phyloP scores from a whole-genome alignment of 78 protist genomes.

The Monosiga brevicollis region DNA sequence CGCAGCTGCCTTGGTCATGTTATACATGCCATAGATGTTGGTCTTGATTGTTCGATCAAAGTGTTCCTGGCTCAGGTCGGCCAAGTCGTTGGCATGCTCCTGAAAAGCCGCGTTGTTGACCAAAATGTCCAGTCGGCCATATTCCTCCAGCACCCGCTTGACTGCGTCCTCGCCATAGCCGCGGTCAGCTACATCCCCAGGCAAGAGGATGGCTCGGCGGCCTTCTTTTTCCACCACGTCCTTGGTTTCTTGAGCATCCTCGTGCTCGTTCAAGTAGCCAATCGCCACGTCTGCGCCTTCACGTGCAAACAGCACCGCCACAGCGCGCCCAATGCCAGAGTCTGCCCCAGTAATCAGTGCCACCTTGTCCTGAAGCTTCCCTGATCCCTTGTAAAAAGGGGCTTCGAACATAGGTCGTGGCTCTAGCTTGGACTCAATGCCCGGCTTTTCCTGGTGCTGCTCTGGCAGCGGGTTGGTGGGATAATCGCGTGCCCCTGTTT shows the following conservation, averaged over 20 bases:
- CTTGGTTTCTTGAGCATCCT: slow-evolving; percentile 7
- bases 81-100: background rate
- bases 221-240: slow-evolving; percentile 2
- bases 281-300: slow-evolving; percentile 26
- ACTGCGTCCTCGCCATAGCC: background rate
- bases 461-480: background rate
- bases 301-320: slow-evolving; percentile 24
- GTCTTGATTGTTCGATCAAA: slow-evolving; percentile 15
- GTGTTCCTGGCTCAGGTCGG: slow-evolving; percentile 1
- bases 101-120: slow-evolving; percentile 22
- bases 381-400: slow-evolving; percentile 14
- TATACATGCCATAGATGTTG: slow-evolving; percentile 6
- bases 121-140: slow-evolving; percentile 5
- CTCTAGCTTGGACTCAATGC: background rate
- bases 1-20: slow-evolving; percentile 3
- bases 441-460: background rate
- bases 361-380: slow-evolving; percentile 11
- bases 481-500: too few relatives aligned
- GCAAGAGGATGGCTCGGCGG: background rate
- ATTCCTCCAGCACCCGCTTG: background rate
- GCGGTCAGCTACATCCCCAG: slow-evolving; percentile 1
- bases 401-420: background rate
- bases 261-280: background rate
- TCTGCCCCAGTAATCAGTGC: slow-evolving; percentile 34
- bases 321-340: slow-evolving; percentile 27